A percentile compares a stretch with the other conserved stretches of the same genome.
Evolutionary conservation across 805 yeast species (phyloP).

Genomic region (Lipomyces spencermartinsiae): DNA sequence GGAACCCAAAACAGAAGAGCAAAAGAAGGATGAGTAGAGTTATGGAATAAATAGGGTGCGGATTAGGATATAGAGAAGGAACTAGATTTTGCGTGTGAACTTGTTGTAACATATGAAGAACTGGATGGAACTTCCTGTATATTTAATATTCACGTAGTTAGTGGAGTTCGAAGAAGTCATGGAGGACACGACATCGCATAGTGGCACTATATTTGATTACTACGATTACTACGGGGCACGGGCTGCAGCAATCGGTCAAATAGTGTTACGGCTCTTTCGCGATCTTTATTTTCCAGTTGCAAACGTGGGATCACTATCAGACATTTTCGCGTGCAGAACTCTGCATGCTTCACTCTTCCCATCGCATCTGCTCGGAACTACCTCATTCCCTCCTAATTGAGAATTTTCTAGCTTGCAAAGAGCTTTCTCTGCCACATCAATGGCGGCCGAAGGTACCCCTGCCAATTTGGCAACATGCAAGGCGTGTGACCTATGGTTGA

Average conservation of each 20-base stretch:
- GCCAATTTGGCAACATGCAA: conserved; percentile 37
- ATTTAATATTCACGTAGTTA: not conserved
- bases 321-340: not conserved
- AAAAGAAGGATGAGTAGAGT: conserved; percentile 25
- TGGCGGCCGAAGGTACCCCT: conserved; percentile 31
- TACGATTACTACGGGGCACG: not conserved
- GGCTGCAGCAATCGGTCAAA: not conserved
- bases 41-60: not conserved
- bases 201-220: not conserved
- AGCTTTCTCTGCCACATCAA: conserved; percentile 28
- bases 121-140: not conserved
- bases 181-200: not conserved
- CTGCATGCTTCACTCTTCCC: not conserved
- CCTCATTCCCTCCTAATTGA: not conserved
- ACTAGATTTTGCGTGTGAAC: not conserved
- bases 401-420: not conserved
- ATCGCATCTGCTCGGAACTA: not conserved
- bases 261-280: not conserved
- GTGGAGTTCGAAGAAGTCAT: not conserved
- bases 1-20: conserved; percentile 18
- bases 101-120: not conserved
- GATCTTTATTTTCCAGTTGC: not conserved
- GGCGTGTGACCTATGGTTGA: conserved; percentile 36
- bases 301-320: not conserved
- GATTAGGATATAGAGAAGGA: not conserved